A percentile compares a stretch with the other conserved stretches of the same genome.
phyloP scores from a whole-genome alignment of 1,139 yeast species.

The Sugiyamaella castrensis region DNA sequence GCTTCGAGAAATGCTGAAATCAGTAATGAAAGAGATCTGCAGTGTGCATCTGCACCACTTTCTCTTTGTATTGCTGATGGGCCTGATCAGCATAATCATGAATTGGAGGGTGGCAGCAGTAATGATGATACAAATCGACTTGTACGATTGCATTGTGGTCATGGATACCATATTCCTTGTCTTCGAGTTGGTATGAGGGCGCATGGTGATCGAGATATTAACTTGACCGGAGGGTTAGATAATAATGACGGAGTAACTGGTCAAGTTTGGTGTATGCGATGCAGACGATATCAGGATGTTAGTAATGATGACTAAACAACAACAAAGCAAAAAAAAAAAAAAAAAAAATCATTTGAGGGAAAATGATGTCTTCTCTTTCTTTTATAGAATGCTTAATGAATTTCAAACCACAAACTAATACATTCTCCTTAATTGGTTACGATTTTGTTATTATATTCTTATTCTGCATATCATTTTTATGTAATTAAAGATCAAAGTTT shows the following conservation, averaged over 20 bases:
- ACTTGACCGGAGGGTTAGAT: slow-evolving; percentile 16
- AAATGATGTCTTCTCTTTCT: neutral
- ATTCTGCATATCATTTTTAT: too few species aligned
- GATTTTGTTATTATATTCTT: too few species aligned
- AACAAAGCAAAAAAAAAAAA: too few species aligned
- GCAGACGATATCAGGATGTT: slow-evolving; percentile 29
- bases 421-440: too few species aligned
- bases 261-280: slow-evolving; percentile 33
- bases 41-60: slow-evolving; percentile 29
- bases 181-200: slow-evolving; percentile 30
- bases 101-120: neutral
- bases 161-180: slow-evolving; percentile 33
- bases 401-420: too few species aligned
- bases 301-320: slow-evolving; percentile 11
- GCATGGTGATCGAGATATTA: slow-evolving; percentile 32
- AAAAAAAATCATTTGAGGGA: too few species aligned
- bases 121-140: slow-evolving; percentile 9
- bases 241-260: slow-evolving; percentile 20
- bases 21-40: slow-evolving; percentile 23
- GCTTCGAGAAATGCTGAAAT: slow-evolving; percentile 9
- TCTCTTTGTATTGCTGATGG: slow-evolving; percentile 26
- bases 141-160: slow-evolving; percentile 31
- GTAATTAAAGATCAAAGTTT: too few species aligned
- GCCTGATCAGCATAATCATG: slow-evolving; percentile 12
- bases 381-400: too few species aligned